Base-by-base conservation (phyloP, 75 land plant species). In the Cunninghamia lanceolata region DNA sequence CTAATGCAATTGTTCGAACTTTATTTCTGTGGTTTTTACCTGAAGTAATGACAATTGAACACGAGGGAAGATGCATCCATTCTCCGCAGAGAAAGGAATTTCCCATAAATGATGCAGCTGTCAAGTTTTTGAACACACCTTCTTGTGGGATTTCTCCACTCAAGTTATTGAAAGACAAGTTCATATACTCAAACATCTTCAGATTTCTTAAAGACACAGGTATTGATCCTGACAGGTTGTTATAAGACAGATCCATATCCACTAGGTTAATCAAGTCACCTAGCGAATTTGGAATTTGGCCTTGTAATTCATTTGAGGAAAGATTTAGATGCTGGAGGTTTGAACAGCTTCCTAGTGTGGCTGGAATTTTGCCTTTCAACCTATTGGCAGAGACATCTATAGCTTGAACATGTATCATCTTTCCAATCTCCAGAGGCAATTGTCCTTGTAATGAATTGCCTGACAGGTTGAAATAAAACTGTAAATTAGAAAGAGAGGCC, bases 31-130 rank as follows among this genome's bases (percentile, higher is more conserved):
- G 2, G 1, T 5, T 47, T 11, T 15, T 7, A 43, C 21, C 30
- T 14, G 39, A 17, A 46, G 34, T 6, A 25, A 14, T 82, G 36
- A 15, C 19, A 25, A 36, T 19, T 45, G 84, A 35, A 78, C 91
- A 86, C 32, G 70, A 76, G 17, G 86, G 25, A 80, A 85, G 35
- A 10, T 47, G 10, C 10, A 90, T 53, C 25, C 40, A 16, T 4
- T 45, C 80, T 13, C 92, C 92, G n/a, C 92, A 91, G 3, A 89
- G 88, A 7, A 39, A 25, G 1, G 56, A 25, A 70, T 91, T 91
- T 47, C 89, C 89, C 1, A 66, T 36, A 16, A 91, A 66, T 7
- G 82, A 84, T 11, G 38, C 30, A 25, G 53, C 89, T 9, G 83
- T 86, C 17, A 86, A 46, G 66, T 88, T 87, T 34, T 16, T 38